Evolutionary conservation across 2,329 filamentous ascomycete genomes (phyloP).

Genomic region (Colletotrichum higginsianum): DNA sequence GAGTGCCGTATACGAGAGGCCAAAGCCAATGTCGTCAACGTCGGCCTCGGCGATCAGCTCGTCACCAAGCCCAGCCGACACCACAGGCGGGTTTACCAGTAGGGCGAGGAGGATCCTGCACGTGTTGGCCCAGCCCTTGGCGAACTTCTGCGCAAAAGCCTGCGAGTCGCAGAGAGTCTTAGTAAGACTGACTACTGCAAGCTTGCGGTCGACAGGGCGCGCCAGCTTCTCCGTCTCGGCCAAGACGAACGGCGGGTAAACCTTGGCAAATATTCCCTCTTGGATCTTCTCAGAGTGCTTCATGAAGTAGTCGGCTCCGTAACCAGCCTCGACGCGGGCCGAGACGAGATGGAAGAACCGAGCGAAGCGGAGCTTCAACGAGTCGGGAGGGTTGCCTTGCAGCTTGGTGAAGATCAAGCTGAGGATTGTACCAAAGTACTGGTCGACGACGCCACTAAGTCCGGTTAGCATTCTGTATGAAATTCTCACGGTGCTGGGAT

Average conservation of each 20-base stretch:
- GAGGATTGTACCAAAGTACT: conserved; percentile 85
- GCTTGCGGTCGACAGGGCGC: conserved; percentile 91
- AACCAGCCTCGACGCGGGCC: conserved; percentile 82
- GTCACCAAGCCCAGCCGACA: conserved; percentile 75
- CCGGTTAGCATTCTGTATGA: conserved; percentile 19
- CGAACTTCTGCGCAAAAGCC: conserved; percentile 85
- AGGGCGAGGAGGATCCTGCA: conserved; percentile 91
- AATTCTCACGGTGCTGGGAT: neutral
- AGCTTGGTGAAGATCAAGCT: conserved; percentile 85
- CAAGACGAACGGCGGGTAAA: conserved; percentile 91
- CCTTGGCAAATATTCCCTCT: conserved; percentile 81
- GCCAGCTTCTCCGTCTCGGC: conserved; percentile 90
- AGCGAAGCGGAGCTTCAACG: conserved; percentile 88
- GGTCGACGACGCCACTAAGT: conserved; percentile 74
- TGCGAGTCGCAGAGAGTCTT: conserved; percentile 91
- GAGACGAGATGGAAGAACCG: conserved; percentile 96
- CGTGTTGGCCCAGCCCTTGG: conserved; percentile 92
- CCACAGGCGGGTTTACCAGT: conserved; percentile 85
- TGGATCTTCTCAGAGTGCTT: conserved; percentile 87
- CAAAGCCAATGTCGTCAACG: conserved; percentile 95
- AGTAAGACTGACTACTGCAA: conserved; percentile 91
- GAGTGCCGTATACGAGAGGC: conserved; percentile 92
- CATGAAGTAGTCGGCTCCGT: conserved; percentile 94
- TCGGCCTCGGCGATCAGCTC: conserved; percentile 89
- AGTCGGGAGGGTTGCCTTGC: conserved; percentile 79